A percentile compares a stretch with the other conserved stretches of the same genome.
Evolutionary conservation across 441 rosid species (phyloP).

Genomic region (Aleurites moluccanus): DNA sequence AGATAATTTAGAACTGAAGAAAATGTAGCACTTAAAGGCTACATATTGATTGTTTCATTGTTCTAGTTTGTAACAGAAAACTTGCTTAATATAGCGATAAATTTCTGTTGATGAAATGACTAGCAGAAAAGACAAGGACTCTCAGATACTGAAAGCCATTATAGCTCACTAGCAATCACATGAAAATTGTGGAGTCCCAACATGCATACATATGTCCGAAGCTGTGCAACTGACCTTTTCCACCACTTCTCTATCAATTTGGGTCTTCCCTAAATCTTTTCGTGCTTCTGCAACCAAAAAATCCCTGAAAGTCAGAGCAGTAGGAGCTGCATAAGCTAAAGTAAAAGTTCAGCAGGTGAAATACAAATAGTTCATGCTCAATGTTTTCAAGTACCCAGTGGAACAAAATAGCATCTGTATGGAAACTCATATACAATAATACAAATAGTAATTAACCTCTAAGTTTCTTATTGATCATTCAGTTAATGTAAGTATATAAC

Average conservation of each 20-base stretch:
- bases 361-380: neutral
- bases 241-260: conserved; percentile 77
- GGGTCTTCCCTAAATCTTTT: conserved; percentile 57
- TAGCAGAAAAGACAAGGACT: neutral
- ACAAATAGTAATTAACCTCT: too few species aligned
- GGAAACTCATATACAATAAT: neutral
- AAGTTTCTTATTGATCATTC: too few species aligned
- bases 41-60: neutral
- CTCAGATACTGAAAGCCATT: neutral
- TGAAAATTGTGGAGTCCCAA: neutral
- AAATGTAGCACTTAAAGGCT: neutral
- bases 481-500: too few species aligned
- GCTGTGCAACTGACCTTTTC: conserved; percentile 59
- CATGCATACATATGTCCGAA: conserved; percentile 7
- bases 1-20: neutral
- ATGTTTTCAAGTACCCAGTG: neutral
- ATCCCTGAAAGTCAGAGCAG: neutral
- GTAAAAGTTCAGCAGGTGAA: neutral
- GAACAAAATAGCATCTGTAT: neutral
- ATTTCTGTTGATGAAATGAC: neutral
- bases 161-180: neutral
- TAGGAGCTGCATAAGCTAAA: neutral
- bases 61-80: neutral
- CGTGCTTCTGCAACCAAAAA: conserved; percentile 58
- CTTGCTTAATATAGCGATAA: neutral